phyloP scores from a whole-genome alignment of 768 basidiomycete genomes.

The Dictyophora rubrovolvata region DNA sequence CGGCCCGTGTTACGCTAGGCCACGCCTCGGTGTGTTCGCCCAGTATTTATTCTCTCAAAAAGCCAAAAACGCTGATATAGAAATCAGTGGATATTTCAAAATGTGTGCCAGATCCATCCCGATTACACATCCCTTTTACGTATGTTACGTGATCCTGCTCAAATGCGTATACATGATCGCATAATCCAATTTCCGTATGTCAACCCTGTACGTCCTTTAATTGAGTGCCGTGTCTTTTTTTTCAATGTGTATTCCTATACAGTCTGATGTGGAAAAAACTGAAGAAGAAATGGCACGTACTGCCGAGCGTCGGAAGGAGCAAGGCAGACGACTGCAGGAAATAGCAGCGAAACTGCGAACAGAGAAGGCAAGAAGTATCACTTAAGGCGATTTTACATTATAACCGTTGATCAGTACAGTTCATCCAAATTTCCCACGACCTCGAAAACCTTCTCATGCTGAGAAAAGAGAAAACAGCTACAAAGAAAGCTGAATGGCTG shows the following conservation, averaged over 20 bases:
- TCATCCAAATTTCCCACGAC: slow-evolving; percentile 68
- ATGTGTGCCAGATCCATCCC: slow-evolving; percentile 70
- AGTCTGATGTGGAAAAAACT: slow-evolving; percentile 68
- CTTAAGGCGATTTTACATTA: background rate
- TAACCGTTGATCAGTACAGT: slow-evolving; percentile 27
- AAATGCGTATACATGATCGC: slow-evolving; percentile 53
- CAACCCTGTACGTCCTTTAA: slow-evolving; percentile 21
- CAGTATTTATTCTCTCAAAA: background rate
- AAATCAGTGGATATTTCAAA: slow-evolving; percentile 80
- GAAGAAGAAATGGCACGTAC: slow-evolving; percentile 79
- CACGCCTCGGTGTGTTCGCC: slow-evolving; percentile 63
- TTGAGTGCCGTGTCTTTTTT: background rate
- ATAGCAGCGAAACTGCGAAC: slow-evolving; percentile 73
- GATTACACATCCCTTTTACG: slow-evolving; percentile 68
- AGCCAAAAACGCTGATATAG: background rate
- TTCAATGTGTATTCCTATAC: background rate
- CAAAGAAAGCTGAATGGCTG: slow-evolving; percentile 68
- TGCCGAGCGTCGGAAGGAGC: slow-evolving; percentile 74
- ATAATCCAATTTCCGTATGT: slow-evolving; percentile 86
- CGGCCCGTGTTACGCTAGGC: slow-evolving; percentile 62
- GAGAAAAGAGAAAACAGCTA: slow-evolving; percentile 46
- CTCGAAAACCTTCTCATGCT: slow-evolving; percentile 55
- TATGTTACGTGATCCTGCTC: slow-evolving; percentile 52
- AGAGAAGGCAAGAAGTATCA: slow-evolving; percentile 57
- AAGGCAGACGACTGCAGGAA: slow-evolving; percentile 83